Conservation (phyloP, 2,329 filamentous ascomycete genomes). For the Cercospora sp. region DNA sequence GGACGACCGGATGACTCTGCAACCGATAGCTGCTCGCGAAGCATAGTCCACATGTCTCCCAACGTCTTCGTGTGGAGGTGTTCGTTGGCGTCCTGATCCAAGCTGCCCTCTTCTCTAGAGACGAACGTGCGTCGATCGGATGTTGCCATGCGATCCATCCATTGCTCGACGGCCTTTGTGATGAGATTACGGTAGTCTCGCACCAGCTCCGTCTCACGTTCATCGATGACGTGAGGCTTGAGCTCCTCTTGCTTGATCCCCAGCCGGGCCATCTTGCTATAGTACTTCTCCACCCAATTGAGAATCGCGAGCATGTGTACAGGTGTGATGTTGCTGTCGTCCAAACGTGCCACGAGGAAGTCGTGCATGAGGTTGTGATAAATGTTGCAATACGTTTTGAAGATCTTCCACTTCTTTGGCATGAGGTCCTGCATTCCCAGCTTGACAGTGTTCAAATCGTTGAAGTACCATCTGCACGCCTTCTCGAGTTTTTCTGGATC, state of each 20-base stretch:
- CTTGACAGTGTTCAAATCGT: conserved; percentile 92
- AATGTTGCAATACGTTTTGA: conserved; percentile 82
- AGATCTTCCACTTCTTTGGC: conserved; percentile 96
- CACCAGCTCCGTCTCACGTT: conserved; percentile 84
- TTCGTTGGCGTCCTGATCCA: conserved; percentile 85
- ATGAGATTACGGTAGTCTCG: conserved; percentile 94
- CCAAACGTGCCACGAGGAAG: conserved; percentile 78
- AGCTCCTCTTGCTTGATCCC: conserved; percentile 76
- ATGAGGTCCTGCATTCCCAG: conserved; percentile 88
- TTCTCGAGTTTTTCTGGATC: conserved; percentile 84
- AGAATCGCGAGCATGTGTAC: conserved; percentile 88
- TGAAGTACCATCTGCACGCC: conserved; percentile 93
- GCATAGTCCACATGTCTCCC: conserved; percentile 95
- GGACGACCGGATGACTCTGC: conserved; percentile 80
- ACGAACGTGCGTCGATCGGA: conserved; percentile 81
- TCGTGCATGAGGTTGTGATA: conserved; percentile 97
- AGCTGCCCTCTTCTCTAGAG: conserved; percentile 73
- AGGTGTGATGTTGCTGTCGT: conserved; percentile 80
- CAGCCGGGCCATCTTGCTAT: conserved; percentile 90
- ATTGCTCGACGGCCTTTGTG: conserved; percentile 92
- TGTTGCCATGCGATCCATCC: conserved; percentile 89
- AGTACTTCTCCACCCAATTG: conserved; percentile 94
- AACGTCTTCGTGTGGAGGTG: conserved; percentile 90
- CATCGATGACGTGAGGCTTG: conserved; percentile 82
- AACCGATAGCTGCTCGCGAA: conserved; percentile 86